Conservation (phyloP, 257 asterid species). For the Nicotiana knightiana region DNA sequence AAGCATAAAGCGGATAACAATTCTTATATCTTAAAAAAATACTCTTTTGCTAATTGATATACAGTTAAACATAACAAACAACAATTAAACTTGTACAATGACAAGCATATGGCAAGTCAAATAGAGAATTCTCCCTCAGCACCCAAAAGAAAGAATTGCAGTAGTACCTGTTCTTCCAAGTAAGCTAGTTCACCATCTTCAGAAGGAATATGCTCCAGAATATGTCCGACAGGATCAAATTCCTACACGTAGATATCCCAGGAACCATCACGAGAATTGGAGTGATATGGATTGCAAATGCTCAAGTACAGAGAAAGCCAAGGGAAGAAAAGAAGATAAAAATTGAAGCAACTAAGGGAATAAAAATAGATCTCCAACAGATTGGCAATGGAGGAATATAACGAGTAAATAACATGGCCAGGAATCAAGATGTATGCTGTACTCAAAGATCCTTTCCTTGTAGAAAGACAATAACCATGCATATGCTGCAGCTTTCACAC, state of each 20-base stretch:
- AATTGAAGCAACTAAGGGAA: not conserved
- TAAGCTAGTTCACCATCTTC: constrained; percentile 63
- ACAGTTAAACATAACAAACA: not conserved
- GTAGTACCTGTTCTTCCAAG: constrained; percentile 80
- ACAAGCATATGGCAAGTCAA: constrained; percentile 2
- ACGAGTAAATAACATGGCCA: not conserved
- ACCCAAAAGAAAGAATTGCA: constrained; percentile 12
- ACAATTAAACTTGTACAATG: not conserved
- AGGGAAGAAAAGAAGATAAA: not conserved
- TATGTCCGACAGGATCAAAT: constrained; percentile 81
- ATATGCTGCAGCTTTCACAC: not conserved
- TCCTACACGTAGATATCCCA: constrained; percentile 43
- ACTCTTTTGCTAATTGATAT: not conserved
- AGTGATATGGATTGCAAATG: not conserved
- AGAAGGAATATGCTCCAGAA: constrained; percentile 60
- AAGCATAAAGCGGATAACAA: not conserved
- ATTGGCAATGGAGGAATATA: not conserved
- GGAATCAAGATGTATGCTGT: not conserved
- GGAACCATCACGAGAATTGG: constrained; percentile 16
- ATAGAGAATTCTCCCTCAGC: not conserved
- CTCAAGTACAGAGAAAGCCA: not conserved
- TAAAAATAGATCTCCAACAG: not conserved
- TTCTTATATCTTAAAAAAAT: not conserved
- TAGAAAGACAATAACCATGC: not conserved
- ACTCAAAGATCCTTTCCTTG: not conserved